phyloP scores from a whole-genome alignment of 768 basidiomycete species.

The Exidia glandulosa region DNA sequence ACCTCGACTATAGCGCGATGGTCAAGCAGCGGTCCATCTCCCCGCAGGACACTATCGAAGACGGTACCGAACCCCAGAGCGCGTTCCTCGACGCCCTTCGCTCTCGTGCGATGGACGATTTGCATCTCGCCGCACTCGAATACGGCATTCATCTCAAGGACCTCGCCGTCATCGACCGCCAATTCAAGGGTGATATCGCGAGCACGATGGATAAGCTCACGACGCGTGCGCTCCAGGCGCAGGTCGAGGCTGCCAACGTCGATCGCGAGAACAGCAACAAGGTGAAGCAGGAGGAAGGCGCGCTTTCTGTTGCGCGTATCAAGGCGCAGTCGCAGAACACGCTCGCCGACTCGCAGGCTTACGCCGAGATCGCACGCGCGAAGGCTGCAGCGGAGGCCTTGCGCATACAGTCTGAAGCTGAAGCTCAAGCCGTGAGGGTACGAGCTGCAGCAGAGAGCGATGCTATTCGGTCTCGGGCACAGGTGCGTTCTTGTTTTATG shows the following conservation, averaged over 20 bases:
- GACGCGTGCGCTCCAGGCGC: slow-evolving; percentile 72
- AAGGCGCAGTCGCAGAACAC: slow-evolving; percentile 56
- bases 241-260: slow-evolving; percentile 81
- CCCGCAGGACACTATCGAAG: slow-evolving; percentile 55
- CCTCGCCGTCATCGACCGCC: slow-evolving; percentile 75
- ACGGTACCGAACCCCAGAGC: slow-evolving; percentile 55
- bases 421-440: slow-evolving; percentile 67
- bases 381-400: slow-evolving; percentile 57
- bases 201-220: slow-evolving; percentile 78
- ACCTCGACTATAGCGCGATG: slow-evolving; percentile 54
- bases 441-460: too few relatives aligned
- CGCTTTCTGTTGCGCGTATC: slow-evolving; percentile 67
- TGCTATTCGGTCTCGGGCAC: slow-evolving; percentile 10
- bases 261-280: slow-evolving; percentile 82
- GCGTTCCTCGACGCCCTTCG: slow-evolving; percentile 75
- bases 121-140: slow-evolving; percentile 69
- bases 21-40: slow-evolving; percentile 73
- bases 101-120: slow-evolving; percentile 78
- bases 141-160: slow-evolving; percentile 80
- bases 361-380: slow-evolving; percentile 60
- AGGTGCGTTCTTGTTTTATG: slow-evolving; percentile 11
- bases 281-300: slow-evolving; percentile 66
- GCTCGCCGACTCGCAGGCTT: slow-evolving; percentile 66
- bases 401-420: slow-evolving; percentile 64
- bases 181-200: slow-evolving; percentile 80